Percentiles rank a stretch among this genome's conserved stretches.
Evolutionary conservation across 768 basidiomycete species (phyloP).

Genomic region (Tulasnella sp.): DNA sequence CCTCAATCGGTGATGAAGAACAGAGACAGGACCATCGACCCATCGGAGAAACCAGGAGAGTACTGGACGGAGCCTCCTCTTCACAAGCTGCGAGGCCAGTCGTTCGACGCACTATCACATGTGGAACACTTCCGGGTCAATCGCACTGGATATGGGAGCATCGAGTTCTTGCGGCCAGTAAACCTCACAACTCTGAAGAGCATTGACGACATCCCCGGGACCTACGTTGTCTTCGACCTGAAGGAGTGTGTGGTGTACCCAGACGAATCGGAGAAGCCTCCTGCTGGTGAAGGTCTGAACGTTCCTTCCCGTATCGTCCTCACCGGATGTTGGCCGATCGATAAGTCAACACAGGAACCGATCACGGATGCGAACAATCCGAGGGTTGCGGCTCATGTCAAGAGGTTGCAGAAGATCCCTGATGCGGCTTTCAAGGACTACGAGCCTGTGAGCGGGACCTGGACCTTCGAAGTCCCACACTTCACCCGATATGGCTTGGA

Average conservation of each 20-base stretch:
- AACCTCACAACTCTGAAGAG: conserved; percentile 79
- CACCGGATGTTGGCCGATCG: conserved; percentile 74
- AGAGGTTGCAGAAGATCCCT: conserved; percentile 72
- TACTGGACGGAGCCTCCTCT: conserved; percentile 85
- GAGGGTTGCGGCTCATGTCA: conserved; percentile 56
- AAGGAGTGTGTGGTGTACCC: conserved; percentile 93
- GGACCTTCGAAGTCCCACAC: conserved; percentile 91
- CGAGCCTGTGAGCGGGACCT: conserved; percentile 69
- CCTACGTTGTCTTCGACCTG: conserved; percentile 77
- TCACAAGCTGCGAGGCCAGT: conserved; percentile 53
- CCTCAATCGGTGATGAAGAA: conserved; percentile 1
- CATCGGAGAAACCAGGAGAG: conserved; percentile 61
- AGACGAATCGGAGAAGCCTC: conserved; percentile 64
- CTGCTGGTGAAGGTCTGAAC: conserved; percentile 77
- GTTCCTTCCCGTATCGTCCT: conserved; percentile 72
- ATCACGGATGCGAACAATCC: conserved; percentile 74
- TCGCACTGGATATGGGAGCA: conserved; percentile 81
- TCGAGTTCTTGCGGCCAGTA: conserved; percentile 62
- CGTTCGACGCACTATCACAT: conserved; percentile 61
- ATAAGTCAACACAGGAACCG: conserved; percentile 83
- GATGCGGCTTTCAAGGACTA: conserved; percentile 78
- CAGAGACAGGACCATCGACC: conserved; percentile 27
- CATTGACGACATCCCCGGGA: conserved; percentile 74
- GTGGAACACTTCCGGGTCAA: conserved; percentile 77
- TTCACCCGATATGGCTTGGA: conserved; percentile 38